Conservation (phyloP, 495 filamentous ascomycete species). For the Aspergillus indologenus region DNA sequence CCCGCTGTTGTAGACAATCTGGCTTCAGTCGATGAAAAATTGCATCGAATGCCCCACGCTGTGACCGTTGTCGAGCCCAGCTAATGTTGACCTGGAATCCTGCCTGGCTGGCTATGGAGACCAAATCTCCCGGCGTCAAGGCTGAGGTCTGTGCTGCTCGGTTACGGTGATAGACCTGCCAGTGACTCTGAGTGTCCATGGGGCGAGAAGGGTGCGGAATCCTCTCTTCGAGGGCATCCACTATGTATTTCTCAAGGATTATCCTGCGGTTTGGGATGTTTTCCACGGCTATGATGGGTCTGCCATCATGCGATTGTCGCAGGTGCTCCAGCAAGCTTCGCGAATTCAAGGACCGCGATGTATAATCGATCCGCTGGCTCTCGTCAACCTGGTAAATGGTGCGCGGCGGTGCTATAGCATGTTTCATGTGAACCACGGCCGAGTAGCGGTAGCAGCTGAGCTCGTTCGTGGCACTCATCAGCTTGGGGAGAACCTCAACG, state of each 20-base stretch:
- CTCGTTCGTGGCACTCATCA: slow-evolving; percentile 4
- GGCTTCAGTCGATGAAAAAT: slow-evolving; percentile 10
- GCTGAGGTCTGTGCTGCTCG: neutral
- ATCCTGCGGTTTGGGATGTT: too few species aligned
- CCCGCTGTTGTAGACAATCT: too few species aligned
- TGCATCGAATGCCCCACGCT: slow-evolving; percentile 9
- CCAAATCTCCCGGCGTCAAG: slow-evolving; percentile 1
- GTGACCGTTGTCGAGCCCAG: slow-evolving; percentile 8
- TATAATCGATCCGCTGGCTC: slow-evolving; percentile 3
- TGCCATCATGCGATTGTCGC: too few species aligned
- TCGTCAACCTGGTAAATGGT: neutral
- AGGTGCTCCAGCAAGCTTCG: too few species aligned
- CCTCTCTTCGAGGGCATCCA: too few species aligned
- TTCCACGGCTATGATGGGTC: too few species aligned
- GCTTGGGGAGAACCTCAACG: slow-evolving; percentile 8
- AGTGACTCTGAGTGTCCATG: neutral
- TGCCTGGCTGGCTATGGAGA: neutral
- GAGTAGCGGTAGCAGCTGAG: slow-evolving; percentile 11
- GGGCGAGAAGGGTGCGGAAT: neutral
- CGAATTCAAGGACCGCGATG: too few species aligned
- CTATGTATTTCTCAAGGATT: too few species aligned
- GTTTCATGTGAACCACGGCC: slow-evolving; percentile 3
- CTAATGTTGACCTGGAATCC: slow-evolving; percentile 7
- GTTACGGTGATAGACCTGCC: neutral
- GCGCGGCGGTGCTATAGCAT: neutral